Base-by-base conservation (phyloP, 208 protist genomes). In the Leishmania mexicana region DNA sequence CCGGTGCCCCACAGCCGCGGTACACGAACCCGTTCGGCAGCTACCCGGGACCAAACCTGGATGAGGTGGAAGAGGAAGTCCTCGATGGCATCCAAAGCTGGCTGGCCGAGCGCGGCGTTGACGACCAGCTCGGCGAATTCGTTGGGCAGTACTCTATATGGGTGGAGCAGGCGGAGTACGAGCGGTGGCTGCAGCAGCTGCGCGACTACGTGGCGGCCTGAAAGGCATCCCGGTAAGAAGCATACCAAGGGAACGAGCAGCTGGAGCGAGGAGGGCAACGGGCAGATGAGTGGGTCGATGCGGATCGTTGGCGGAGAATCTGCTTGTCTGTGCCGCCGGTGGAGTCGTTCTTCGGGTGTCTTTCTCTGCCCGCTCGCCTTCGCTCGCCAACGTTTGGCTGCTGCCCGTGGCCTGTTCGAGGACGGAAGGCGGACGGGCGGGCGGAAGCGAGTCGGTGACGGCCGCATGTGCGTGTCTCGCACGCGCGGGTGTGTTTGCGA, bases 121-220 rank as follows among this genome's bases (percentile, higher is more conserved):
- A 97, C 68, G 94, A 97, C 79, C 87, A 92, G 47, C 92, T 96
- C 73, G 94, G 87, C 2, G 92, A 97, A 85, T 96, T 94, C 76
- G 78, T 97, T 31, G 91, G 90, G 7, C 90, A 95, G 81, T 94
- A 96, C 84, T 88, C 92, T 3, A 85, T 95, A 13, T 96, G 91
- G 91, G 81, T 94, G 0, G 94, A 97, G 85, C 94, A 97, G 85
- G 81, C 84, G 71, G 93, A 97, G 88, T 97, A 97, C 81, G 94
- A 97, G 85, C 67, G 57, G 62, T 97, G 94, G 93, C 88, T 97
- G 77, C 87, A 90, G 84, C 92, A 95, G 80, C 87, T 97, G 21
- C 84, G 89, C 19, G 92, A 96, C 80, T 97, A 95, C 83, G 92
- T 97, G 35, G 90, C 89, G 0, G 94, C 94, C 35, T 97, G 86